These are phyloP conservation scores for Trypanosoma mega DNA, from an alignment of 208 protist genomes.

Conservation along the genomic window DNA sequence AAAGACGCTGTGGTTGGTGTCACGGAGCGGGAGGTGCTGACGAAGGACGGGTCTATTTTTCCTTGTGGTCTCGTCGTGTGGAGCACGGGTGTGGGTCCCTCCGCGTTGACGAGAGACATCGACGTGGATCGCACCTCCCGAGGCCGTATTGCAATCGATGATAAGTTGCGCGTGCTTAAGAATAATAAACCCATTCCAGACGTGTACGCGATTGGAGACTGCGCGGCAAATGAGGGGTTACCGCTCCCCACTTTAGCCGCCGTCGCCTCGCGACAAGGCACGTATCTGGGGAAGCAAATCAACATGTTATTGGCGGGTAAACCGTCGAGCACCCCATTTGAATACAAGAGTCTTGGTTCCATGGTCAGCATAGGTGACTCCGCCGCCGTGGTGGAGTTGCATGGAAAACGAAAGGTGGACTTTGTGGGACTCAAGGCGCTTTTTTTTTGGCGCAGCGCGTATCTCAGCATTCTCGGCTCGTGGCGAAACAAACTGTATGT, in stretches of 20 bases:
- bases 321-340: conserved; percentile 39
- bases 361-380: conserved; percentile 80
- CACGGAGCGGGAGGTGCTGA: conserved; percentile 65
- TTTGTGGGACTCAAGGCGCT: conserved; percentile 76
- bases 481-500: conserved; percentile 83
- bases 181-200: conserved; percentile 65
- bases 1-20: conserved; percentile 78
- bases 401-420: conserved; percentile 35
- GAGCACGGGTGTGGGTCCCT: conserved; percentile 84
- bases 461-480: conserved; percentile 83
- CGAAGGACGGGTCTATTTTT: conserved; percentile 66
- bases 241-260: conserved; percentile 76
- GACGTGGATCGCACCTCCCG: conserved; percentile 68
- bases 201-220: conserved; percentile 88
- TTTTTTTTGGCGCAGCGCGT: conserved; percentile 85
- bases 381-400: conserved; percentile 40
- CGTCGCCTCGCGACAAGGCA: conserved; percentile 80
- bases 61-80: conserved; percentile 78
- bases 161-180: conserved; percentile 64
- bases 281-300: conserved; percentile 70
- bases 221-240: conserved; percentile 51
- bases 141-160: conserved; percentile 67
- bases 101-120: conserved; percentile 70
- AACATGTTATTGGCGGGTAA: conserved; percentile 45
- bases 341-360: conserved; percentile 77